A percentile compares a stretch with the other conserved stretches of the same genome.
Conservation (phyloP, 495 filamentous ascomycete genomes). For the Podospora australis region DNA sequence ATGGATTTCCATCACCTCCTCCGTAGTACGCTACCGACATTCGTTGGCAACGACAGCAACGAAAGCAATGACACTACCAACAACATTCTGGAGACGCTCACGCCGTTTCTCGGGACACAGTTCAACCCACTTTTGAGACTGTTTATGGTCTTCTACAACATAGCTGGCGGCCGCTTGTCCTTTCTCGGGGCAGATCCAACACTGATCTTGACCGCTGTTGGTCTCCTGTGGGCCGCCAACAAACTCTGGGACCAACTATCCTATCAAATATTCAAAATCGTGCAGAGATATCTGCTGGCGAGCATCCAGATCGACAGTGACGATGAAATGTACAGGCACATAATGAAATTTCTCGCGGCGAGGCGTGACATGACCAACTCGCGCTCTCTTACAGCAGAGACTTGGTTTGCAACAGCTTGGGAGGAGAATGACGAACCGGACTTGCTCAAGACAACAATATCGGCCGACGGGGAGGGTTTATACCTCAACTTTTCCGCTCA, state of each 20-base stretch:
- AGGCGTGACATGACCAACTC: conserved; percentile 48
- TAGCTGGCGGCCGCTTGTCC: conserved; percentile 26
- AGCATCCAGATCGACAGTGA: conserved; percentile 48
- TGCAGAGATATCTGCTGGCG: conserved; percentile 46
- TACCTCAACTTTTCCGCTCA: conserved; percentile 43
- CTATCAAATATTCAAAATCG: conserved; percentile 15
- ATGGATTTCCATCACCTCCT: conserved; percentile 25
- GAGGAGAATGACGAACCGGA: conserved; percentile 45
- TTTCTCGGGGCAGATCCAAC: conserved; percentile 35
- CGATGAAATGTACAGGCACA: conserved; percentile 55
- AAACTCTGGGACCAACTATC: conserved; percentile 29
- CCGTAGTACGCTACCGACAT: conserved; percentile 16
- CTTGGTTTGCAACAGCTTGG: conserved; percentile 44
- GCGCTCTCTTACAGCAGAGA: conserved; percentile 53
- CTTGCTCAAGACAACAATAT: conserved; percentile 19
- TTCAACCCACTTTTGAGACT: conserved; percentile 24
- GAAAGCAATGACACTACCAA: conserved; percentile 8
- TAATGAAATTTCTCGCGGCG: conserved; percentile 55
- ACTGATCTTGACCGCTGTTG: conserved; percentile 27
- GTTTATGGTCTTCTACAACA: conserved; percentile 25
- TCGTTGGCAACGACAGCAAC: conserved; percentile 17
- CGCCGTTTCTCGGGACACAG: conserved; percentile 24
- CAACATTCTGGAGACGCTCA: conserved; percentile 22
- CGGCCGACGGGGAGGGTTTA: conserved; percentile 25
- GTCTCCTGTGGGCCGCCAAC: conserved; percentile 34